phyloP scores from a whole-genome alignment of 495 filamentous ascomycete genomes.

The Podospora pseudopauciseta region DNA sequence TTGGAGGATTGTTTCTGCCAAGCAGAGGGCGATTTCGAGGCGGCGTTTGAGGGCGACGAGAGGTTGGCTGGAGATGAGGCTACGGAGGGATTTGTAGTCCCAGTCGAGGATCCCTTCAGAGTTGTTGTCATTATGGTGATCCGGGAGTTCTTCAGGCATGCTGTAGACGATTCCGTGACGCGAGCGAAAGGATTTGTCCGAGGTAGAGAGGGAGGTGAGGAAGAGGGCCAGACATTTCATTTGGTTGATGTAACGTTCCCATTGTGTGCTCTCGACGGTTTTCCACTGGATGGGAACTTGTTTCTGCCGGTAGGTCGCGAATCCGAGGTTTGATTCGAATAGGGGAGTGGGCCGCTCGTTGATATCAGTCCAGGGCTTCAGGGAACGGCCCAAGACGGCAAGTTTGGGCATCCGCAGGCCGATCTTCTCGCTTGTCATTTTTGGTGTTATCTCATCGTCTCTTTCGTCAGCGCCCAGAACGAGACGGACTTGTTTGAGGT shows the following conservation, averaged over 20 bases:
- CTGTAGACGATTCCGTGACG: conserved; percentile 18
- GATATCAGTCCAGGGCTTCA: conserved; percentile 8
- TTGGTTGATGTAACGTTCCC: conserved; percentile 14
- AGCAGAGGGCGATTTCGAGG: neutral
- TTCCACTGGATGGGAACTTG: conserved; percentile 25
- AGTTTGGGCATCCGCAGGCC: conserved; percentile 10
- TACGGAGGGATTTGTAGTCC: neutral
- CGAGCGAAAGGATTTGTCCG: conserved; percentile 17
- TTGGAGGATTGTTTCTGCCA: conserved; percentile 36
- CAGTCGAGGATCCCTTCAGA: neutral
- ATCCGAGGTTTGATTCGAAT: neutral
- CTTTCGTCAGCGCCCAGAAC: neutral
- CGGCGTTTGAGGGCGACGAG: neutral
- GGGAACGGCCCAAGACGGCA: neutral
- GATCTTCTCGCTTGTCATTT: neutral
- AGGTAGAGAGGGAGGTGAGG: conserved; percentile 14
- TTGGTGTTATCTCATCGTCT: conserved; percentile 11
- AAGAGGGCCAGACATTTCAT: conserved; percentile 23
- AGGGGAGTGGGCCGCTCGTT: neutral
- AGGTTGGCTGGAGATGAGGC: neutral
- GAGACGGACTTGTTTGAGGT: neutral
- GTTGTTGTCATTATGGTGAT: neutral
- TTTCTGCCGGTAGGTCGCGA: neutral
- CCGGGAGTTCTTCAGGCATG: neutral
- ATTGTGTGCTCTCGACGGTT: conserved; percentile 10